Percentiles rank a stretch among this genome's conserved stretches.
Conservation (phyloP, 257 asterid species). For the Capsicum pubescens region DNA sequence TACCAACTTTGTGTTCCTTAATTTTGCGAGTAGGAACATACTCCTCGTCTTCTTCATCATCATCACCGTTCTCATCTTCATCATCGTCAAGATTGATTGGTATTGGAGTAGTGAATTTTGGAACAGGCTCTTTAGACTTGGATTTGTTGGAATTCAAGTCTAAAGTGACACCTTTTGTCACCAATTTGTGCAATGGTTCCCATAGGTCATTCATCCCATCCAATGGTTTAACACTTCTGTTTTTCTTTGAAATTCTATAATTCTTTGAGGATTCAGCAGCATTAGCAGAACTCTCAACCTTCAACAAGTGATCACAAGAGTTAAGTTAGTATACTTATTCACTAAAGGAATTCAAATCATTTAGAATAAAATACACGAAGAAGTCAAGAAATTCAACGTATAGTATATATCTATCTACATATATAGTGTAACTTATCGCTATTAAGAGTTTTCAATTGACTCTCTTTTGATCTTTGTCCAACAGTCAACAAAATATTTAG, state of each 20-base stretch:
- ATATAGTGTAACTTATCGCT: neutral
- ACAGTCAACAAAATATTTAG: neutral
- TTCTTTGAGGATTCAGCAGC: neutral
- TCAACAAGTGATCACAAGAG: neutral
- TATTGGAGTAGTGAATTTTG: neutral
- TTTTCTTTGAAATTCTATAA: neutral
- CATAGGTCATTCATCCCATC: conserved; percentile 8
- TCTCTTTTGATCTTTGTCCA: neutral
- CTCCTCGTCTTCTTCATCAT: neutral
- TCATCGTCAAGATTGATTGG: neutral
- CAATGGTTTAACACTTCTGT: neutral
- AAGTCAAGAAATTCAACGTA: neutral
- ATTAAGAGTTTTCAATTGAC: neutral
- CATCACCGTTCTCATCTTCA: neutral
- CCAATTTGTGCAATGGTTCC: conserved; percentile 24
- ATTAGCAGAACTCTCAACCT: neutral
- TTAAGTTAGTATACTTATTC: neutral
- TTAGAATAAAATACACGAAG: neutral
- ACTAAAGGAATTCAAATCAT: neutral
- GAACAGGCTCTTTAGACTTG: neutral
- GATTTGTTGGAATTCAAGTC: conserved; percentile 5
- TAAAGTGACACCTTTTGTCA: neutral
- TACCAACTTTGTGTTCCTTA: conserved; percentile 9
- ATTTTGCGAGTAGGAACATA: neutral
- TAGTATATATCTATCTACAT: neutral